Base-by-base conservation (phyloP, 169 alveolate genomes). In the Toxoplasma gondii region DNA sequence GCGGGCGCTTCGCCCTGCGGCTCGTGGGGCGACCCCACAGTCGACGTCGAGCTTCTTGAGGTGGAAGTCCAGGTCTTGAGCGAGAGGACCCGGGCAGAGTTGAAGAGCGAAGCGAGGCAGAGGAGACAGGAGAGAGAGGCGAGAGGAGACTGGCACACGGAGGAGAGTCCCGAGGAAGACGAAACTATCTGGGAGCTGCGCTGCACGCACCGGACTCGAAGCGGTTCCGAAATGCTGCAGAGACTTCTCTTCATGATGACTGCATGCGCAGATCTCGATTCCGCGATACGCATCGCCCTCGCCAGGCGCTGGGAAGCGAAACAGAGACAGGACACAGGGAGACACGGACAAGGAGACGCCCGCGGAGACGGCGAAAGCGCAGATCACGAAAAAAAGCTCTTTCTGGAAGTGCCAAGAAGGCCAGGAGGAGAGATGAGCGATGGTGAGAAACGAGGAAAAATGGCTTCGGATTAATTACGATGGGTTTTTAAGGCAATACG, bases 1-100 rank as follows among this genome's bases (percentile, higher is more conserved):
- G 31, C 31, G 29, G 74, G 74, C 7, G 24, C n/a, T 44, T 44
- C 49, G 43, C 90, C 64, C 38, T 82, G 90, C 67, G 90, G 90
- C 69, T 34, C 67, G 43, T 92, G 95, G 95, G 95, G 95, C 39
- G 95, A 92, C 45, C 92, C n/a, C 81, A 78, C 83, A n/a, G 92
- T 88, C 69, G 44, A 83, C 9, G 82, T 84, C 24, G 83, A 64
- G 36, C 44, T 92, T 1, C 88, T 83, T 88, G 95, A 92, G 44
- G 90, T 92, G 36, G 88, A 91, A n/a, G 80, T 92, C n/a, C 90
- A 34, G 80, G 95, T 92, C 54, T 41, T 82, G 53, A 43, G 67
- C 29, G 90, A 82, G 69, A 22, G 64, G 38, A 4, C 22, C 67
- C 38, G 64, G 7, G 90, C 5, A 17, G 69, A 17, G 24, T 2